Conservation (phyloP, 2,329 filamentous ascomycete species). For the Hypoxylon sp. region DNA sequence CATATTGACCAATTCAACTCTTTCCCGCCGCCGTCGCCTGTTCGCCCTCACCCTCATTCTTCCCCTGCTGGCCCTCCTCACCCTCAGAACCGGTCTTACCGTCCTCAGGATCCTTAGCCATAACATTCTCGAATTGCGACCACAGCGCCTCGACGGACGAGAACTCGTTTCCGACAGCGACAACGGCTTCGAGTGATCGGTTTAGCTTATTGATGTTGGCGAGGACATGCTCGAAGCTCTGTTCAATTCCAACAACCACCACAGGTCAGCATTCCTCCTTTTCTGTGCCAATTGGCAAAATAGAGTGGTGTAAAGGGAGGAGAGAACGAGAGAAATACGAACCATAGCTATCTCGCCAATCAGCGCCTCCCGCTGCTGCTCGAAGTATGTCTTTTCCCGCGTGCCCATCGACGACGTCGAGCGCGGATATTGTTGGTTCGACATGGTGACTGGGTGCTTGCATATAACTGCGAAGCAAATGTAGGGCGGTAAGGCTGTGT, state of each 20-base stretch:
- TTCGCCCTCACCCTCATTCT: constrained; percentile 45
- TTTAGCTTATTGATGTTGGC: constrained; percentile 97
- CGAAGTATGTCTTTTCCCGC: constrained; percentile 75
- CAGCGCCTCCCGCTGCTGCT: constrained; percentile 79
- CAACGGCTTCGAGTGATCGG: constrained; percentile 89
- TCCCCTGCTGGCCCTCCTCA: constrained; percentile 49
- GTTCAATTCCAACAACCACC: background rate
- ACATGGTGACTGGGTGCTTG: constrained; percentile 14
- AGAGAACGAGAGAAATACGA: constrained; percentile 41
- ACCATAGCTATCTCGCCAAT: constrained; percentile 81
- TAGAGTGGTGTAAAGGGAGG: background rate
- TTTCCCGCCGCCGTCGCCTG: constrained; percentile 5
- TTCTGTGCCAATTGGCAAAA: background rate
- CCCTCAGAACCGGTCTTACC: constrained; percentile 33
- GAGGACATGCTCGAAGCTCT: constrained; percentile 89
- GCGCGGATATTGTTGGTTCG: constrained; percentile 42
- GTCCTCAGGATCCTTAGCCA: constrained; percentile 76
- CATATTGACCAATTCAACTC: constrained; percentile 24
- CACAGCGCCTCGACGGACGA: constrained; percentile 96
- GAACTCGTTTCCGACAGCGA: constrained; percentile 96
- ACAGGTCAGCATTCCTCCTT: background rate
- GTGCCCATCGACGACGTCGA: constrained; percentile 46
- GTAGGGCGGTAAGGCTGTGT: background rate
- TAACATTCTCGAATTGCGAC: constrained; percentile 97
- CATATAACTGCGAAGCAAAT: background rate